Evolutionary conservation across 208 protist species (phyloP).

Genomic region (Leishmania braziliensis): DNA sequence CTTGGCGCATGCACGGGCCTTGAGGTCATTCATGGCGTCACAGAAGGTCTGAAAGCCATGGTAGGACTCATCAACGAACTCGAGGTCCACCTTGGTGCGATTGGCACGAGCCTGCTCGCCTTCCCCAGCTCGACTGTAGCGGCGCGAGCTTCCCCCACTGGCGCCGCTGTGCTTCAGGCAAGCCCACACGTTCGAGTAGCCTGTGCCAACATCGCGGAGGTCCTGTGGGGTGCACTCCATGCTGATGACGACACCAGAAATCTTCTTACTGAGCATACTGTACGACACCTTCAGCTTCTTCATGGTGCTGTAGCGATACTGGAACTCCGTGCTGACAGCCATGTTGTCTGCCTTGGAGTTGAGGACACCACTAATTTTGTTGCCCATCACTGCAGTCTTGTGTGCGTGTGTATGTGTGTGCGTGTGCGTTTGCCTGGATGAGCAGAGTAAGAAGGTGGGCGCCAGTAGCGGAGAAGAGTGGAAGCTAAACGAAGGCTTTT

Average conservation of each 20-base stretch:
- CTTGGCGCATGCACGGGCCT: constrained; percentile 6
- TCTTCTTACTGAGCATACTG: constrained; percentile 13
- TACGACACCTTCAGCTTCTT: constrained; percentile 37
- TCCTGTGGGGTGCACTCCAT: constrained; percentile 23
- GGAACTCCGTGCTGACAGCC: constrained; percentile 22
- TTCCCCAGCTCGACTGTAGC: background rate
- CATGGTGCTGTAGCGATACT: constrained; percentile 27
- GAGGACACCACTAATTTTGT: constrained; percentile 1
- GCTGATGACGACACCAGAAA: background rate
- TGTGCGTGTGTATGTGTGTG: background rate
- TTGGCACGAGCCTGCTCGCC: background rate
- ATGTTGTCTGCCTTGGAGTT: constrained; percentile 6
- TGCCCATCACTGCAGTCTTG: constrained; percentile 15
- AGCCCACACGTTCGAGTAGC: constrained; percentile 25
- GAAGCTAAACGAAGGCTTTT: no score
- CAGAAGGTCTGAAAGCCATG: constrained; percentile 22
- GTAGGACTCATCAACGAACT: constrained; percentile 17
- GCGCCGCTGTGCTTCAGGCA: constrained; percentile 31
- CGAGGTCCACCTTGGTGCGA: constrained; percentile 11
- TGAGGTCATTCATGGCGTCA: constrained; percentile 23
- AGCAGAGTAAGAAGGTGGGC: background rate
- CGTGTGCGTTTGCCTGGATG: background rate
- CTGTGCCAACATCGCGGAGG: constrained; percentile 20
- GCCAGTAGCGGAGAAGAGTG: no score
- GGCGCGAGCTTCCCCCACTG: constrained; percentile 4